These are phyloP conservation scores for Microstegium vimineum DNA, from an alignment of 176 grass and related monocot species.

Conservation along the genomic window DNA sequence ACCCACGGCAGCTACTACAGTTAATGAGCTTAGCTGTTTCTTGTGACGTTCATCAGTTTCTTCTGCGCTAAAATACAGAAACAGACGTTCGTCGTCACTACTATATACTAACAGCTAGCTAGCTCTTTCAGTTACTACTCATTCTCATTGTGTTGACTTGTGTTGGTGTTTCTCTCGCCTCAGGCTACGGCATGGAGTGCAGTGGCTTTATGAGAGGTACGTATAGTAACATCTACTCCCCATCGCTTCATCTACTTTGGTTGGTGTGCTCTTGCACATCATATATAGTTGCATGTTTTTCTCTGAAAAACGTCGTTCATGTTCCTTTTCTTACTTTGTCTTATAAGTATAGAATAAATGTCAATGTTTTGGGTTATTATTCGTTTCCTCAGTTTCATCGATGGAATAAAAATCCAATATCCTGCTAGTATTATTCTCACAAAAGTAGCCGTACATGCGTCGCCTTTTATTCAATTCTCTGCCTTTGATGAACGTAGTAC, in stretches of 20 bases:
- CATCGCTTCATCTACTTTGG: too few relatives aligned
- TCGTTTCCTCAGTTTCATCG: too few relatives aligned
- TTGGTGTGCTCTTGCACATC: not conserved
- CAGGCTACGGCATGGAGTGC: constrained; percentile 98
- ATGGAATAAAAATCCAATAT: too few relatives aligned
- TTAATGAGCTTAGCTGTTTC: not conserved
- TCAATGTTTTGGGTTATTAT: too few relatives aligned
- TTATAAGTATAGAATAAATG: too few relatives aligned
- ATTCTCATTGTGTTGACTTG: too few relatives aligned
- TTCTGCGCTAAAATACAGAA: not conserved
- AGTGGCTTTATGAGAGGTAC: constrained; percentile 91
- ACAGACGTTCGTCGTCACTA: not conserved
- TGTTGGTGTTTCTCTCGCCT: not conserved
- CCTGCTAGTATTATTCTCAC: not conserved
- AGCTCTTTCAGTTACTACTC: not conserved
- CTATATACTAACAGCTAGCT: too few relatives aligned
- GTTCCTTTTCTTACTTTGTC: too few relatives aligned
- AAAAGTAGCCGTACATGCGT: not conserved
- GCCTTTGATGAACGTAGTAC: not conserved
- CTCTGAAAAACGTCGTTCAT: not conserved
- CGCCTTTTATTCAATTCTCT: not conserved
- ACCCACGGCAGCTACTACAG: too few relatives aligned
- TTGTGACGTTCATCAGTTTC: not conserved
- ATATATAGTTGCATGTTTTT: not conserved
- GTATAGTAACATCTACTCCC: not conserved